Evolutionary conservation across 129 eudicot species (phyloP).

Genomic region (Lonicera japonica): DNA sequence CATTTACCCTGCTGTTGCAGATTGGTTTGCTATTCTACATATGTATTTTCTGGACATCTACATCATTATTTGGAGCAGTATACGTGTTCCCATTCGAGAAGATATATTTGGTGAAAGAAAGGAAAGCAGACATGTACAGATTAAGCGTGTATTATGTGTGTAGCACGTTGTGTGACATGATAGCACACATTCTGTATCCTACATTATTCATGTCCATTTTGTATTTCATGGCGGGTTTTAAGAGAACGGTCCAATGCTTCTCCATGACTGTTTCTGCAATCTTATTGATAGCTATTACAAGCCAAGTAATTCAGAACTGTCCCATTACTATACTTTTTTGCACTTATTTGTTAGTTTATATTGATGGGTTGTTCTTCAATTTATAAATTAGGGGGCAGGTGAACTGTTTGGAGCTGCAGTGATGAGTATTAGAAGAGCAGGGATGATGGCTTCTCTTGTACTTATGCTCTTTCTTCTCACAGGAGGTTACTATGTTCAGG

Average conservation of each 20-base stretch:
- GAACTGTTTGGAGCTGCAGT: slow-evolving; percentile 93
- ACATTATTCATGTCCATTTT: slow-evolving; percentile 75
- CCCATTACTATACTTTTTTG: not conserved
- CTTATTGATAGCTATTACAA: slow-evolving; percentile 62
- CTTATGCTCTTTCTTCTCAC: slow-evolving; percentile 94
- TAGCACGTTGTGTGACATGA: slow-evolving; percentile 93
- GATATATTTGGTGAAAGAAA: slow-evolving; percentile 70
- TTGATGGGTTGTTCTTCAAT: not conserved
- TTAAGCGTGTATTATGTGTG: slow-evolving; percentile 84
- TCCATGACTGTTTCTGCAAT: slow-evolving; percentile 54
- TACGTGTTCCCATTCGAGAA: slow-evolving; percentile 96
- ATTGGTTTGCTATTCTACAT: slow-evolving; percentile 85
- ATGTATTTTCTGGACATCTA: slow-evolving; percentile 96
- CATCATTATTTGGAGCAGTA: slow-evolving; percentile 90
- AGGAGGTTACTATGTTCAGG: slow-evolving; percentile 97
- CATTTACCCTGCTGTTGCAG: slow-evolving; percentile 31
- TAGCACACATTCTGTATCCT: slow-evolving; percentile 76
- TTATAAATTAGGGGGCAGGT: slow-evolving; percentile 76
- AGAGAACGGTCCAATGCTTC: slow-evolving; percentile 63
- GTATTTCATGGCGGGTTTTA: slow-evolving; percentile 90
- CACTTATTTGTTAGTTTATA: not conserved
- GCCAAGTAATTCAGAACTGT: slow-evolving; percentile 60
- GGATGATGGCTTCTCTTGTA: slow-evolving; percentile 80
- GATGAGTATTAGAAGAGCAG: slow-evolving; percentile 85
- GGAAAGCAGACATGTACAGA: slow-evolving; percentile 96